A percentile compares a stretch with the other conserved stretches of the same genome.
These are phyloP conservation scores for Sphagnum tenellum DNA, from an alignment of 225 moss, liverwort and hornwort species.

Conservation along the genomic window DNA sequence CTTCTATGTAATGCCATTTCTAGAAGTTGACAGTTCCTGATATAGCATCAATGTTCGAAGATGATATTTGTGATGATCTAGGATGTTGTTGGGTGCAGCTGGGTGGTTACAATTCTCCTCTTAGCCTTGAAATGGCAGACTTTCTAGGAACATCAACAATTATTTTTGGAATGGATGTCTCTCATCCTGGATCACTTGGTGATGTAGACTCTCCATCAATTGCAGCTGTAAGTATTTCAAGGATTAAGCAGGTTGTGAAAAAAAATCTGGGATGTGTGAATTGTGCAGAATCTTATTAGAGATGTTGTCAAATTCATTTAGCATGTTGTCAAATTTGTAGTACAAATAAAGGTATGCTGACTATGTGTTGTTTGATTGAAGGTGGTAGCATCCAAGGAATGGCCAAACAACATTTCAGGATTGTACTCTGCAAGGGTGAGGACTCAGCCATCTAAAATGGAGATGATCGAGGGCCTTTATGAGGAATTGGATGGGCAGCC, in stretches of 20 bases:
- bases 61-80: not conserved
- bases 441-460: constrained; percentile 60
- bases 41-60: not conserved
- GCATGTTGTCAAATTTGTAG: not conserved
- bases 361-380: constrained; percentile 9
- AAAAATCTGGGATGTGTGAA: too few relatives aligned
- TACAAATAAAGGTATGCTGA: not conserved
- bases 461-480: constrained; percentile 77
- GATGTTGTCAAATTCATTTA: not conserved
- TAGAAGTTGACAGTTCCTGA: too few relatives aligned
- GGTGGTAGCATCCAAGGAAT: constrained; percentile 79
- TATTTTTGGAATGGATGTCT: constrained; percentile 90
- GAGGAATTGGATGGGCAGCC: constrained; percentile 32
- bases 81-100: too few relatives aligned
- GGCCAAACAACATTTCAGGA: constrained; percentile 65
- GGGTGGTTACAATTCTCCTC: constrained; percentile 52
- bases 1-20: not conserved
- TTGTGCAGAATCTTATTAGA: not conserved
- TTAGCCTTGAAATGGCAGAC: constrained; percentile 21
- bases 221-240: constrained; percentile 49
- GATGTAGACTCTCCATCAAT: constrained; percentile 76
- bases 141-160: constrained; percentile 47
- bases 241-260: too few relatives aligned
- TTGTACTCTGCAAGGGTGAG: constrained; percentile 56
- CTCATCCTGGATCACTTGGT: constrained; percentile 85